These are phyloP conservation scores for Populus pruinosa DNA, from an alignment of 345 rosid genomes.

Conservation along the genomic window DNA sequence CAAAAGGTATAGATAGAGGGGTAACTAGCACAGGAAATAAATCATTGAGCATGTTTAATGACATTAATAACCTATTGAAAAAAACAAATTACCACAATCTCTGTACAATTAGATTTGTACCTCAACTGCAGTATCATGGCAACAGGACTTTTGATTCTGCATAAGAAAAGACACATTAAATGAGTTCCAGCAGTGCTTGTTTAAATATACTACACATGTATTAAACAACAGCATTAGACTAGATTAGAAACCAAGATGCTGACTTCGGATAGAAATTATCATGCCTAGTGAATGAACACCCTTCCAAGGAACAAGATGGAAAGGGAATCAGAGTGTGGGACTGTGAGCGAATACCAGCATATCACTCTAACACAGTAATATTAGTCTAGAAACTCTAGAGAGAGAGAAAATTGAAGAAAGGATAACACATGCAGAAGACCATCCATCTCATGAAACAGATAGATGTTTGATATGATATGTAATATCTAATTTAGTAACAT, in stretches of 20 bases:
- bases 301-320: too few relatives aligned
- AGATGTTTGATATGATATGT: too few relatives aligned
- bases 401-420: too few relatives aligned
- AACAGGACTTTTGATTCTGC: conserved; percentile 52
- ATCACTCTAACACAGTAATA: too few relatives aligned
- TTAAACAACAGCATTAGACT: not conserved
- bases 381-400: too few relatives aligned
- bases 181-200: conserved; percentile 2
- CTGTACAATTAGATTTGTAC: conserved; percentile 29
- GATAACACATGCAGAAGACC: too few relatives aligned
- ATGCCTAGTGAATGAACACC: too few relatives aligned
- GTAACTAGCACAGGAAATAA: conserved; percentile 53
- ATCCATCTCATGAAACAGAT: too few relatives aligned
- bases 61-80: not conserved
- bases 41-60: not conserved
- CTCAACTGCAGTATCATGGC: conserved; percentile 69
- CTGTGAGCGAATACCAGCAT: too few relatives aligned
- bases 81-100: not conserved
- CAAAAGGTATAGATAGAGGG: conserved; percentile 60
- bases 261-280: not conserved
- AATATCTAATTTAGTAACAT: not conserved
- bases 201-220: not conserved
- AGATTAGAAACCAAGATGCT: not conserved
- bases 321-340: too few relatives aligned
- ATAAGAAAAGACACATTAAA: conserved; percentile 22